Base-by-base conservation (phyloP, 805 yeast genomes). In the Candida oleophila region DNA sequence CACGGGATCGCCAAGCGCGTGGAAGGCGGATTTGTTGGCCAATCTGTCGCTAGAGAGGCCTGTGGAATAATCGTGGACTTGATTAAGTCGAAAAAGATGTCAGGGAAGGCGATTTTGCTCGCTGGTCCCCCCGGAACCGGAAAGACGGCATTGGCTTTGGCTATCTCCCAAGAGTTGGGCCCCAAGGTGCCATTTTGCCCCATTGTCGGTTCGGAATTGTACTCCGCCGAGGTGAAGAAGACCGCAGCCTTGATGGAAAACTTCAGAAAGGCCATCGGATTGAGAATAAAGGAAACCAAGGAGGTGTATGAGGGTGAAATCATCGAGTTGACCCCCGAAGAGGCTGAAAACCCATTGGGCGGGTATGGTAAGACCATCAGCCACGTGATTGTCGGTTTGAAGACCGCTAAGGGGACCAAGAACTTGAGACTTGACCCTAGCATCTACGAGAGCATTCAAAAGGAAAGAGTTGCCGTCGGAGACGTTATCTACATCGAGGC, bases 41-140 rank as follows among this genome's bases (percentile, higher is more conserved):
- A 86, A 64, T 66, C 71, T 28, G 76, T 73, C 46, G 94, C 94
- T 16, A 75, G 94, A 66, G 91, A 85, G 69, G 98, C 97, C 0
- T 90, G 96, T 61, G 99, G 99, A 53, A 85, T 94, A 45, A 80
- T 94, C 52, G 96, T 92, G 35, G 97, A 94, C 68, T 76, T 94
- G 69, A 89, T 94, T 71, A 91, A 90, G 68, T 84, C 88, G 28
- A 89, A 89, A 59, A 89, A 85, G 66, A 87, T 94, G 85, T 86
- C 96, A 43, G 99, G 99, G 22, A 87, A 92, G 61, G 98, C 97
- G n/a, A 83, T 94, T 43, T 69, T 94, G 49, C 76, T 94, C 45
- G 98, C 99, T 0, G 99, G 99, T 44, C 96, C 96, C 4, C 98
- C 99, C 8, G 97, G 98, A 0, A 92, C 98, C 4, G 99, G 99